Conservation (phyloP, 768 basidiomycete species). For the Chalciporus chontae region DNA sequence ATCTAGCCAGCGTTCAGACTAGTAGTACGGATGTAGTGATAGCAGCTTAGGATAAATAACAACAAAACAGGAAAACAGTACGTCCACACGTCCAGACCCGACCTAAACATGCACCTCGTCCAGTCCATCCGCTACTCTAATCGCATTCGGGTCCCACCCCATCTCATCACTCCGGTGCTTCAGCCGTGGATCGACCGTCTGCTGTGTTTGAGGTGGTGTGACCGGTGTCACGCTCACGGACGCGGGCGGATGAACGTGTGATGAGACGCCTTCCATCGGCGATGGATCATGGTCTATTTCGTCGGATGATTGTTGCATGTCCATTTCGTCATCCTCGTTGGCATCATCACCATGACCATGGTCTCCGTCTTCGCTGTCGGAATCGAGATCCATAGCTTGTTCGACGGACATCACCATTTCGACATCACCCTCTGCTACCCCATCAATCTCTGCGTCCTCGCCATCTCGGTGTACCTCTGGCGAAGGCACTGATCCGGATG, state of each 20-base stretch:
- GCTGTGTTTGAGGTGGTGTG: constrained; percentile 25
- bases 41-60: constrained; percentile 21
- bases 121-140: constrained; percentile 14
- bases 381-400: constrained; percentile 44
- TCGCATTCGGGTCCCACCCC: constrained; percentile 24
- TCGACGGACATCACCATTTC: constrained; percentile 39
- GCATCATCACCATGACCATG: background rate
- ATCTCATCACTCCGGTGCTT: constrained; percentile 30
- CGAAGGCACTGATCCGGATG: constrained; percentile 13
- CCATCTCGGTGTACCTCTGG: constrained; percentile 12
- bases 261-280: constrained; percentile 32
- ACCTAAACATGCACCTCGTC: constrained; percentile 17
- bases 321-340: constrained; percentile 17
- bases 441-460: constrained; percentile 7
- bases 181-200: constrained; percentile 26
- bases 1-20: no score
- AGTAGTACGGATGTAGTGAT: constrained; percentile 4
- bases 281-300: constrained; percentile 28
- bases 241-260: constrained; percentile 21
- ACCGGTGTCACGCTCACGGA: constrained; percentile 31
- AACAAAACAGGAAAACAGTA: background rate
- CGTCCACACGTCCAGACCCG: background rate
- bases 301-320: constrained; percentile 28
- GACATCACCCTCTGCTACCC: constrained; percentile 23
- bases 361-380: constrained; percentile 32